phyloP scores from a whole-genome alignment of 2,329 filamentous ascomycete species.

The Pestalotiopsis fici region DNA sequence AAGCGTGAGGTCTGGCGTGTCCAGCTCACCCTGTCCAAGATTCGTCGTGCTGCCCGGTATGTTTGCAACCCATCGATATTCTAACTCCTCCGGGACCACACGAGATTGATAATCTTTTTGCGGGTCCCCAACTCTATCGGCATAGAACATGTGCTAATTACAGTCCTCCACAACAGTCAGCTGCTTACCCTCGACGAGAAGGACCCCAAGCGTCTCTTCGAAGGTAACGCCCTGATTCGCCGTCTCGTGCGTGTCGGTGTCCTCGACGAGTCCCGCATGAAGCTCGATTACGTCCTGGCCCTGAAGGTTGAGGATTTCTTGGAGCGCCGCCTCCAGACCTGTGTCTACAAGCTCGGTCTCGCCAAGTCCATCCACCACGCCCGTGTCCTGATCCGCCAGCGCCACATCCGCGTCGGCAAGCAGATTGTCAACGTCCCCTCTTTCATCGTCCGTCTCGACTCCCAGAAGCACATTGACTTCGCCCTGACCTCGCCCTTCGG shows the following conservation, averaged over 20 bases:
- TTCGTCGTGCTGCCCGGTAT: constrained; percentile 99
- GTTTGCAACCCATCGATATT: constrained; percentile 25
- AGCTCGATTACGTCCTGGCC: constrained; percentile 99
- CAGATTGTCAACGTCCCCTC: constrained; percentile 99
- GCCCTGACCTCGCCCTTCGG: constrained; percentile 96
- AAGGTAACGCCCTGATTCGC: constrained; percentile 99
- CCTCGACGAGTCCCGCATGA: constrained; percentile 99
- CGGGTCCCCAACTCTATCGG: background rate
- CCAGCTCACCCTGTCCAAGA: constrained; percentile 99
- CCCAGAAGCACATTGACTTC: constrained; percentile 99
- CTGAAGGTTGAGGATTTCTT: constrained; percentile 99
- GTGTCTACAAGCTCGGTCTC: constrained; percentile 99
- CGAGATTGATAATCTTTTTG: background rate
- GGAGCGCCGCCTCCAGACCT: constrained; percentile 99
- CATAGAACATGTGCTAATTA: constrained; percentile 8
- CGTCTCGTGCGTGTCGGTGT: constrained; percentile 99
- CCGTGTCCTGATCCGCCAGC: constrained; percentile 98
- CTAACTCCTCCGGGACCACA: background rate
- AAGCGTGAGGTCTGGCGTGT: constrained; percentile 99
- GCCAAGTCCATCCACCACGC: constrained; percentile 99
- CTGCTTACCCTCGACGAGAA: constrained; percentile 99
- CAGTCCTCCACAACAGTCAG: constrained; percentile 66
- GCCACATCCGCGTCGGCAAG: constrained; percentile 99
- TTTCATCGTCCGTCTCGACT: constrained; percentile 99
- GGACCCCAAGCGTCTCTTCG: constrained; percentile 99